A percentile compares a stretch with the other conserved stretches of the same genome.
Evolutionary conservation across 208 protist species (phyloP).

Genomic region (Angomonas ambiguus): DNA sequence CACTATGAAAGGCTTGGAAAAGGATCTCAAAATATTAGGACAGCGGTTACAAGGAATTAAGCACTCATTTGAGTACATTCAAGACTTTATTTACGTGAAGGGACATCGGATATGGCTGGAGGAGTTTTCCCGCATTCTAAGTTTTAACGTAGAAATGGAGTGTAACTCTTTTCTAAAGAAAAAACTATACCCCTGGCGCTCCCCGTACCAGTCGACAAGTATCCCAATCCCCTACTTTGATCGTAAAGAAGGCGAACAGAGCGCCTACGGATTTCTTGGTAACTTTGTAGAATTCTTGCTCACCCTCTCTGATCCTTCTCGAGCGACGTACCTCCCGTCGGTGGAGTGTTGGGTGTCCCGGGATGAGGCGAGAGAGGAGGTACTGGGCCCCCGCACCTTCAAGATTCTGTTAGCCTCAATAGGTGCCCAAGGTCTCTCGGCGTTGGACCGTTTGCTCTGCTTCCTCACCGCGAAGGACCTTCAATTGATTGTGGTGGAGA

Average conservation of each 20-base stretch:
- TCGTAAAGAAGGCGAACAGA: conserved; percentile 10
- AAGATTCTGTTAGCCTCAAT: conserved; percentile 74
- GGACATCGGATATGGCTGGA: conserved; percentile 97
- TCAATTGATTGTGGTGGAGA: conserved; percentile 41
- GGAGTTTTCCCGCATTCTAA: conserved; percentile 94
- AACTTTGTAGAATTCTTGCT: conserved; percentile 90
- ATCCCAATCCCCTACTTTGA: conserved; percentile 93
- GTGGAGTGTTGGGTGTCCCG: conserved; percentile 87
- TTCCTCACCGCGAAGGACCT: conserved; percentile 92
- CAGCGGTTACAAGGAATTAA: conserved; percentile 87
- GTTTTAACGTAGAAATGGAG: conserved; percentile 97
- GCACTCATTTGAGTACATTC: conserved; percentile 95
- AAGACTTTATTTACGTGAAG: conserved; percentile 97
- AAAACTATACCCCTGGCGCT: conserved; percentile 88
- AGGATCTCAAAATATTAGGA: conserved; percentile 71
- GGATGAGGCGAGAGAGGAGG: conserved; percentile 21
- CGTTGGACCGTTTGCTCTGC: conserved; percentile 83
- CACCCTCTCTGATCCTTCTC: conserved; percentile 67
- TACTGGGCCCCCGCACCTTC: conserved; percentile 88
- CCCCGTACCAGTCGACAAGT: conserved; percentile 86
- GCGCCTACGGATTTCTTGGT: conserved; percentile 87
- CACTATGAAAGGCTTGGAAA: conserved; percentile 37
- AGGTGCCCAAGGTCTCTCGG: conserved; percentile 69
- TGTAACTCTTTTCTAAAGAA: conserved; percentile 93
- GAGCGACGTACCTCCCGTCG: conserved; percentile 77